phyloP scores from a whole-genome alignment of 2,329 filamentous ascomycete species.

The Akanthomyces dipterigenus region DNA sequence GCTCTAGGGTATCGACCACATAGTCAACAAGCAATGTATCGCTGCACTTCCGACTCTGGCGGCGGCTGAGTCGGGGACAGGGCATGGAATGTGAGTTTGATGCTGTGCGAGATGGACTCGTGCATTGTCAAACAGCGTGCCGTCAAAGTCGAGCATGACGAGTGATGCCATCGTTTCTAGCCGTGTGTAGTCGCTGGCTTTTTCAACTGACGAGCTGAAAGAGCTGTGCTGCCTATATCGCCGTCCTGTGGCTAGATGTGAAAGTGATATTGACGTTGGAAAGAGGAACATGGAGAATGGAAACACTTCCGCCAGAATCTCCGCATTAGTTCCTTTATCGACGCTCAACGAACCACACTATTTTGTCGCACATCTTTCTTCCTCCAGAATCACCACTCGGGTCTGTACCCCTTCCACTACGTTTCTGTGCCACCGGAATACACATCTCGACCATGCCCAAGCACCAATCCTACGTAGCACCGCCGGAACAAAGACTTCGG shows the following conservation, averaged over 20 bases:
- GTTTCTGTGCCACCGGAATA: too few species aligned
- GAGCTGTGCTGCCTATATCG: too few species aligned
- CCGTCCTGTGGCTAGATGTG: too few species aligned
- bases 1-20: not conserved
- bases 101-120: slow-evolving; percentile 13
- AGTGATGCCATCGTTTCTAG: slow-evolving; percentile 7
- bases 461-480: not conserved
- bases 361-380: too few species aligned
- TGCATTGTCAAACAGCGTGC: slow-evolving; percentile 17
- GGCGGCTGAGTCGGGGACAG: slow-evolving; percentile 9
- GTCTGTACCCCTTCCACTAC: too few species aligned
- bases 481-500: not conserved
- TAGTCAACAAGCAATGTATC: slow-evolving; percentile 12
- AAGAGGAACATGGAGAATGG: too few species aligned
- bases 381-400: too few species aligned
- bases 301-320: too few species aligned
- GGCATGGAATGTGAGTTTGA: slow-evolving; percentile 14
- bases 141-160: slow-evolving; percentile 16
- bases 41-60: slow-evolving; percentile 7
- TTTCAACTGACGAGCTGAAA: not conserved
- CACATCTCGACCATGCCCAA: too few species aligned
- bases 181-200: not conserved
- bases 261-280: too few species aligned
- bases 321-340: too few species aligned
- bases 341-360: too few species aligned